Percentiles rank a stretch among this genome's conserved stretches.
These are phyloP conservation scores for Annulohypoxylon bovei DNA, from an alignment of 495 filamentous ascomycete species.

Conservation along the genomic window DNA sequence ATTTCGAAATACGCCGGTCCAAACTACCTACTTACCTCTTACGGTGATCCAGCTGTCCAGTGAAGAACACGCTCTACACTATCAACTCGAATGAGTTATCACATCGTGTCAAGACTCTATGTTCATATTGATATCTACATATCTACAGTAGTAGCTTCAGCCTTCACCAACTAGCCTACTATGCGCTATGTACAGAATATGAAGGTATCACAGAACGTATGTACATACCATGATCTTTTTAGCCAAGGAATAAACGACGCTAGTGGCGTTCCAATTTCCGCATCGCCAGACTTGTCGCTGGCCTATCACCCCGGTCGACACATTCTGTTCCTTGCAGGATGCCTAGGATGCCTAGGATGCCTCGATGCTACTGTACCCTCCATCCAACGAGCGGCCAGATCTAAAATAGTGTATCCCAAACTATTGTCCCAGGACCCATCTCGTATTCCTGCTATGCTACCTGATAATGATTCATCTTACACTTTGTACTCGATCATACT, in stretches of 20 bases:
- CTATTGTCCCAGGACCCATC: slow-evolving; percentile 43
- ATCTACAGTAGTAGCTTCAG: background rate
- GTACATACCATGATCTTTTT: slow-evolving; percentile 19
- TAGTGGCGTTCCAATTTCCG: slow-evolving; percentile 46
- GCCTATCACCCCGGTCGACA: slow-evolving; percentile 23
- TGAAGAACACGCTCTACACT: background rate
- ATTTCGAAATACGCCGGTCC: background rate
- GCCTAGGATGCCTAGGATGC: too few relatives aligned
- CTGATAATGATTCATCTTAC: slow-evolving; percentile 27
- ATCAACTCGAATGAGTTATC: too few relatives aligned
- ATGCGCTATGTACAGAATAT: too few relatives aligned
- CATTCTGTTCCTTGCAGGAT: slow-evolving; percentile 42
- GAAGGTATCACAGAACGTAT: background rate
- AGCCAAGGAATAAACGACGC: slow-evolving; percentile 30
- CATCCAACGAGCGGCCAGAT: slow-evolving; percentile 34
- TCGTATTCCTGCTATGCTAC: slow-evolving; percentile 39
- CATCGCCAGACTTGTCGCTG: slow-evolving; percentile 20
- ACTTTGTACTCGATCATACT: slow-evolving; percentile 23
- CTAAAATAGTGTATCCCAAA: slow-evolving; percentile 35
- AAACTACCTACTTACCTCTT: too few relatives aligned
- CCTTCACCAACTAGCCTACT: too few relatives aligned
- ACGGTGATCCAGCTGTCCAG: too few relatives aligned
- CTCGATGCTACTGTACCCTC: slow-evolving; percentile 30
- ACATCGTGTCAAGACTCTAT: too few relatives aligned
- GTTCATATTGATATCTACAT: background rate